Evolutionary conservation across 768 basidiomycete species (phyloP), one percentile per base, ranked within the genome.

Genomic region (Russula foetens): DNA sequence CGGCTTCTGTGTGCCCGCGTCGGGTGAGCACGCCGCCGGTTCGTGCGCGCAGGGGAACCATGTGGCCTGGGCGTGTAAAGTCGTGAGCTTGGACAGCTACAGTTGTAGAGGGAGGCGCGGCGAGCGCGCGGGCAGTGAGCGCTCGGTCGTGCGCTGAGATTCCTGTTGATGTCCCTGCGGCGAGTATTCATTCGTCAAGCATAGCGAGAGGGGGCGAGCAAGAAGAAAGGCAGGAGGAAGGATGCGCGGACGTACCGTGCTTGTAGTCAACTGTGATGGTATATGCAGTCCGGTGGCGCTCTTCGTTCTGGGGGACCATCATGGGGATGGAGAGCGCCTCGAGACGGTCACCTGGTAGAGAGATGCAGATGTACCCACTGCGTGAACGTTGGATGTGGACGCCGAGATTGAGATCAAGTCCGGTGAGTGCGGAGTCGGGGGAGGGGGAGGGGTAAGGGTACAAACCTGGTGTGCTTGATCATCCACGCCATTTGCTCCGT

Each of bases 401-500:
- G 1, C 1, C 17, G 35, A 35, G 9, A 12, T 7, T 35, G 35
- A 33, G 31, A 53, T 29, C 26, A 55, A 47, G 45, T 53, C 52
- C 59, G 67, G 60, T 56, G 35, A 38, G 56, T 15, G 35, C 58
- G 44, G 55, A 55, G 50, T 38, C 11, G 56, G 24, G 35, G 19
- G 45, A 21, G 17, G 31, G 45, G 14, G 14, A 8, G 15, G 7
- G 29, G 17, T 0, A 9, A 41, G 31, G 24, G 17, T 41, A 41
- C 72, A 82, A 60, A 95, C 96, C 93, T 97, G 0, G 93, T 92
- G 71, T 95, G 86, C 69, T 89, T 88, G 71, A 99, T 94, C 82
- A 99, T 89, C 92, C 92, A 99, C 0, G 97, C 96, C 97, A 99
- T 98, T 70, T 94, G 91, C 73, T 98, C 91, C 1, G 92, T 91